Base-by-base conservation (phyloP, 495 filamentous ascomycete genomes). In the Poronia punctata region DNA sequence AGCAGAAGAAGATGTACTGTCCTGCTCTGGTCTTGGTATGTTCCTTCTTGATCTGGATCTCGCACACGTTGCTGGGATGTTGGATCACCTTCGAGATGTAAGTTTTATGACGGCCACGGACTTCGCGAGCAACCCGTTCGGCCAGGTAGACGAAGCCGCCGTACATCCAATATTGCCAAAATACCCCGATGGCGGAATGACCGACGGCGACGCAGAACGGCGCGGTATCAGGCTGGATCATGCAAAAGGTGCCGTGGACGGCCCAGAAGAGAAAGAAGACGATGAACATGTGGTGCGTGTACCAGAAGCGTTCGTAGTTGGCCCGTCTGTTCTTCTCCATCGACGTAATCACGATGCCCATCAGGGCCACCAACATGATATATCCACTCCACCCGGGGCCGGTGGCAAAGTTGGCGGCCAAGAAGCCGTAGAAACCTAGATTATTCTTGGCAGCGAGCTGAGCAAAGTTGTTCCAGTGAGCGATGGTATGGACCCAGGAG, bases 31-130 rank as follows among this genome's bases (percentile, higher is more conserved):
- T 80, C 64, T 78, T 82, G 21, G 81, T 84, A 59, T 80, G 68
- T 52, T 83, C 81, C 53, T 87, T 88, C 71, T 87, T 87, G 60
- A 89, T 85, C 59, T 88, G 84, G 37, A 89, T 85, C 53, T 89
- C 84, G 52, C 82, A 76, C 14, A 89, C 84, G 49, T 84, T 84
- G 63, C 82, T 83, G 5, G 84, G 83, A 62, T 88, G 84, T 59
- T 86, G 83, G 47, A 88, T 80, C 54, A 88, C 83, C 59, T 86
- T 87, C 27, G 80, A 84, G 47, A 88, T 83, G 56, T 80, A 84
- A 5, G 83, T 85, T 67, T 79, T 81, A 65, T 85, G 80, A 27
- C 74, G 70, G 34, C 82, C 81, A 35, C 81, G 76, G 36, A 85
- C 60, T 60, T 86, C 84, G 41, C 83, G 70, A 23, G 78, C 76